A percentile compares a stretch with the other conserved stretches of the same genome.
Conservation (phyloP, 768 basidiomycete species). For the Pisolithus orientalis region DNA sequence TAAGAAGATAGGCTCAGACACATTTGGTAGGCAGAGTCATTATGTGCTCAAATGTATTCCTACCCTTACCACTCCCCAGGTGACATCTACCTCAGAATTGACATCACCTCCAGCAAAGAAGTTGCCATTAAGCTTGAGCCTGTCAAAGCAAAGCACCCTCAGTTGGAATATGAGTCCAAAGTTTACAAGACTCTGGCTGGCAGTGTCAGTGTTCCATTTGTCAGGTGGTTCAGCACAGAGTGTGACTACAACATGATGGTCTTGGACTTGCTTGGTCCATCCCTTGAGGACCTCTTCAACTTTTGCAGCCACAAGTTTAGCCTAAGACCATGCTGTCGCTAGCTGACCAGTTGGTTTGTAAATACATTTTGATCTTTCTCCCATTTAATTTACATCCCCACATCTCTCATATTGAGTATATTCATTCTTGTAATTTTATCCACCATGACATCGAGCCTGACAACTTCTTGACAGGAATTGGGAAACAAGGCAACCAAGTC, state of each 20-base stretch:
- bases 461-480: constrained; percentile 26
- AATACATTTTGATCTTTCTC: constrained; percentile 25
- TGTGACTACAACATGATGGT: constrained; percentile 99
- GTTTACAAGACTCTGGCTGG: constrained; percentile 98
- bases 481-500: too few relatives aligned
- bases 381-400: constrained; percentile 32
- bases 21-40: constrained; percentile 66
- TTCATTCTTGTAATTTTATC: constrained; percentile 98
- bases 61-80: neutral
- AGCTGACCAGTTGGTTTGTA: constrained; percentile 48
- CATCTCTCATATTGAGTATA: constrained; percentile 99
- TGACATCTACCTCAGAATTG: constrained; percentile 47
- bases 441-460: constrained; percentile 99
- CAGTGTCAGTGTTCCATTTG: constrained; percentile 97
- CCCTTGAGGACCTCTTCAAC: constrained; percentile 87
- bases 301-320: constrained; percentile 97
- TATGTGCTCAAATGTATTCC: neutral
- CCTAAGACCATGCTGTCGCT: constrained; percentile 81
- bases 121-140: constrained; percentile 99
- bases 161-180: constrained; percentile 95
- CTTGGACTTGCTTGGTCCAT: constrained; percentile 89
- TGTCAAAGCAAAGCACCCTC: constrained; percentile 33
- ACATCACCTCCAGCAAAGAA: constrained; percentile 99
- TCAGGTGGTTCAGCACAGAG: constrained; percentile 90
- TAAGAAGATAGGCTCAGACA: constrained; percentile 98